Percentiles rank a stretch among this genome's conserved stretches.
These are phyloP conservation scores for Aspergillus chevalieri DNA, from an alignment of 2,329 filamentous ascomycete genomes.

Conservation along the genomic window DNA sequence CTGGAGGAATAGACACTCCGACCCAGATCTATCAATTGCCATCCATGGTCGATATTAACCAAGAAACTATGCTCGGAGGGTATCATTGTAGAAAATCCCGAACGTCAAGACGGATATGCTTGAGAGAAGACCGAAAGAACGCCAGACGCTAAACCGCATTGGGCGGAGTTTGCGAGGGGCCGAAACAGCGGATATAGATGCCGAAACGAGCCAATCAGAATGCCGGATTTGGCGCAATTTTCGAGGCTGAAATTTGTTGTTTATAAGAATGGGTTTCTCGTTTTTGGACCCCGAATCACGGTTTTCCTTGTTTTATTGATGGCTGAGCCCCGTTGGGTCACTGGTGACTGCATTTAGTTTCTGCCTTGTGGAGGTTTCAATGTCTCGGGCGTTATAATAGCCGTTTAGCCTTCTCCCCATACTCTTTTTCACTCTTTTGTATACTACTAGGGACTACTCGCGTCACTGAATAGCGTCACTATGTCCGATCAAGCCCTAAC, in stretches of 20 bases:
- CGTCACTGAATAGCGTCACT: not conserved
- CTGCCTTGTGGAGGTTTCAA: not conserved
- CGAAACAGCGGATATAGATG: too few species aligned
- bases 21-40: too few species aligned
- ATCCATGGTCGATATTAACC: too few species aligned
- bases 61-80: too few species aligned
- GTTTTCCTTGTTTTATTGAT: not conserved
- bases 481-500: not conserved
- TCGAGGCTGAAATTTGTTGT: too few species aligned
- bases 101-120: too few species aligned
- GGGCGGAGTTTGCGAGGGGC: constrained; percentile 21
- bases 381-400: not conserved
- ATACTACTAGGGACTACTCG: not conserved
- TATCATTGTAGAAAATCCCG: too few species aligned
- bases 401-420: not conserved
- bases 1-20: too few species aligned
- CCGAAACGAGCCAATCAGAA: too few species aligned
- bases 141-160: constrained; percentile 19
- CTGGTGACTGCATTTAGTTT: not conserved
- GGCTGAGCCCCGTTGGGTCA: too few species aligned
- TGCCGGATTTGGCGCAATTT: too few species aligned
- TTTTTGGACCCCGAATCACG: not conserved
- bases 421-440: not conserved
- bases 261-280: not conserved
- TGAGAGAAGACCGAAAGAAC: too few species aligned